Evolutionary conservation across 176 grass and related monocot species (phyloP).

Genomic region (Lolium perenne): DNA sequence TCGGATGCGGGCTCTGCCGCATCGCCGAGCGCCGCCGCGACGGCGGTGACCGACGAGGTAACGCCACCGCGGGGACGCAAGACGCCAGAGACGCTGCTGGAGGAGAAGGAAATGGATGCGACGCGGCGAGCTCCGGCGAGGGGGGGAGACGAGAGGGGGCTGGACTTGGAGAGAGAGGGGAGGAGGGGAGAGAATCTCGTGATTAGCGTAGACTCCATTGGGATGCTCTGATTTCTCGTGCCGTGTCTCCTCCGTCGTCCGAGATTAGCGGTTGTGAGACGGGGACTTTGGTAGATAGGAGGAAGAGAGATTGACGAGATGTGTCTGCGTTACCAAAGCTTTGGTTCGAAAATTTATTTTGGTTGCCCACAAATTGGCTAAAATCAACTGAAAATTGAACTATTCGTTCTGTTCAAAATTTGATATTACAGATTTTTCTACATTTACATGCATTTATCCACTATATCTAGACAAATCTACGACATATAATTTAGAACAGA

Average conservation of each 20-base stretch:
- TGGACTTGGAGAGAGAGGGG: background rate
- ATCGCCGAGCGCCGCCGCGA: constrained; percentile 35
- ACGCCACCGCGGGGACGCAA: constrained; percentile 36
- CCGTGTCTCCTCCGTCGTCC: background rate
- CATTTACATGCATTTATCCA: no score
- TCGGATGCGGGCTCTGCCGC: constrained; percentile 32
- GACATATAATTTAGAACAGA: no score
- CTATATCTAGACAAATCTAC: no score
- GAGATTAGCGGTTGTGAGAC: background rate
- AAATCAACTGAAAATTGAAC: no score
- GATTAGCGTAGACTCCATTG: constrained; percentile 63
- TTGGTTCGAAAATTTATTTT: no score
- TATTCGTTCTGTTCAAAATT: no score
- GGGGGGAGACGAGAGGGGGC: background rate
- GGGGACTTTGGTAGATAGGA: no score
- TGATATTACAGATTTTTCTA: no score
- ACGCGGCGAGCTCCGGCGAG: constrained; percentile 36
- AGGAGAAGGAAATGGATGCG: constrained; percentile 39
- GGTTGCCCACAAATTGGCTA: no score
- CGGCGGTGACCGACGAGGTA: constrained; percentile 24
- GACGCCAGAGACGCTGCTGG: constrained; percentile 36
- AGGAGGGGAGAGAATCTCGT: constrained; percentile 30
- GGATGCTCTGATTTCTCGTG: constrained; percentile 4
- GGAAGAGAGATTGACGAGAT: no score
- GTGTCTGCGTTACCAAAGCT: no score